Base-by-base conservation (phyloP, 2,329 filamentous ascomycete genomes). In the Claviceps capensis region DNA sequence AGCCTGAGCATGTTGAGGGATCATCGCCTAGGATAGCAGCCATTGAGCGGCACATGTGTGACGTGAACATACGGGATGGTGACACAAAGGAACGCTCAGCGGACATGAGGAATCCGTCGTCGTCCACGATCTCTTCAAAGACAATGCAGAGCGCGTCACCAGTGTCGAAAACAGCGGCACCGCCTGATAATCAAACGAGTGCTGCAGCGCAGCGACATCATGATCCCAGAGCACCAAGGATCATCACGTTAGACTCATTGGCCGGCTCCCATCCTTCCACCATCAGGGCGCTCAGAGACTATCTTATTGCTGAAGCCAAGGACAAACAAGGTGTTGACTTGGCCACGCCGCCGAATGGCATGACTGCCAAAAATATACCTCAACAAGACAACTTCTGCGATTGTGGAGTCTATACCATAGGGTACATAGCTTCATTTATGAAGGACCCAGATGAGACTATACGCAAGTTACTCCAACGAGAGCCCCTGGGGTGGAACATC, bases 231-330 rank as follows among this genome's bases (percentile, higher is more conserved):
- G 74, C 81, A 49, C 81, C 88, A 1, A 78, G 79, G 38, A 89
- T 97, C 55, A 82, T 97, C 56, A 88, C 88, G 0, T 77, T 97
- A 26, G 93, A 98, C 65, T 97, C 93, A 0, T 74, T 97, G 1
- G 83, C 82, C n/a, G 60, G 67, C 4, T 46, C 71, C 0, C 88
- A 90, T 58, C 72, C 77, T 1, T 69, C 73, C 1, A 86, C 88
- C 5, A 80, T 85, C 55, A 76, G 66, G 47, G 75, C 77, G 38
- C 71, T 98, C 34, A 89, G 84, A 60, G 77, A 86, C 26, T 97
- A 95, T 65, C 72, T 97, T 5, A 62, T 76, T 6, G 77, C 78
- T 47, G 93, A 97, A 69, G 84, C 85, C 4, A 73, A 75, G 57
- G 74, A 78, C 68, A 72, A 93, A 61, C 77, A 73, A 53, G 59